Evolutionary conservation across 2,329 filamentous ascomycete genomes (phyloP).

Genomic region (Cryphonectria carpinicola): DNA sequence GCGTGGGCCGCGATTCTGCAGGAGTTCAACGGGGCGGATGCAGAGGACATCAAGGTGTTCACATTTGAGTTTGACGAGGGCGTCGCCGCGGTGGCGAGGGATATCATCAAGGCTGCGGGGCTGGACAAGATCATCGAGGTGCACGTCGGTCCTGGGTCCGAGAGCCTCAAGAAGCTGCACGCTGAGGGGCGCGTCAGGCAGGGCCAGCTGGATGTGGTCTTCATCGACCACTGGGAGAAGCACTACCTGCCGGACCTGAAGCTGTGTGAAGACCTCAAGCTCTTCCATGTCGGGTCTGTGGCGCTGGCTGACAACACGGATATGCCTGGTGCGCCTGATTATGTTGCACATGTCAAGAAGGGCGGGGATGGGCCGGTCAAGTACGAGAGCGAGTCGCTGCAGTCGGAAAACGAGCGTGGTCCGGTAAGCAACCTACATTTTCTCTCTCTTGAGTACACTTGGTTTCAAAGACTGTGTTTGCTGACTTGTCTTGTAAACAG

Average conservation of each 20-base stretch:
- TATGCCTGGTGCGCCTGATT: constrained; percentile 47
- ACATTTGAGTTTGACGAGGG: constrained; percentile 41
- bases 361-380: constrained; percentile 32
- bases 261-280: constrained; percentile 38
- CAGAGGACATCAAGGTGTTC: constrained; percentile 36
- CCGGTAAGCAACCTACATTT: constrained; percentile 10
- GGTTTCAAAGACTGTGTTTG: neutral
- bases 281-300: constrained; percentile 40
- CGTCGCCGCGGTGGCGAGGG: constrained; percentile 37
- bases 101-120: constrained; percentile 40
- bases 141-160: constrained; percentile 38
- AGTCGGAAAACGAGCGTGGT: constrained; percentile 12
- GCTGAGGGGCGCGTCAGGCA: constrained; percentile 34
- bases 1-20: constrained; percentile 37
- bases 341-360: constrained; percentile 44
- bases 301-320: constrained; percentile 50
- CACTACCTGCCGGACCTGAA: constrained; percentile 42
- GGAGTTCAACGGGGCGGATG: constrained; percentile 31
- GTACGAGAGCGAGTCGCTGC: constrained; percentile 34
- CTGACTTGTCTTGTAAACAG: neutral
- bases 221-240: constrained; percentile 43
- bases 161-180: constrained; percentile 37
- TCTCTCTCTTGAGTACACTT: neutral
- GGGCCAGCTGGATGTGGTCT: constrained; percentile 40
- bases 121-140: constrained; percentile 39